These are phyloP conservation scores for Bretschneidera sinensis DNA, from an alignment of 345 rosid genomes.

Conservation along the genomic window DNA sequence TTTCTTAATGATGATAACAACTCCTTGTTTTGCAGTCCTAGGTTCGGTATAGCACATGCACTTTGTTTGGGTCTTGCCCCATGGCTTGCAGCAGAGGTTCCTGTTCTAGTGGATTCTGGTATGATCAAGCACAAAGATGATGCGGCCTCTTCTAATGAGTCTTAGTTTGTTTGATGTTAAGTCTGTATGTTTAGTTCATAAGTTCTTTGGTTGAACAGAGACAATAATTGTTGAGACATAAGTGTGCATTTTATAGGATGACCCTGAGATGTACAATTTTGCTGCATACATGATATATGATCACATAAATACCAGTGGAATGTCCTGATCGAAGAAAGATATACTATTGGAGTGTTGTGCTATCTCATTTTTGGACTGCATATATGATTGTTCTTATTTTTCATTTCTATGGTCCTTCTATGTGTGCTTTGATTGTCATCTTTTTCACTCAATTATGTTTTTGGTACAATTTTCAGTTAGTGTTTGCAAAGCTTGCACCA, in stretches of 20 bases:
- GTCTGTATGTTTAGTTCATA: not conserved
- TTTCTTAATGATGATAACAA: not conserved
- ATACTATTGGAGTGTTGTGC: too few species aligned
- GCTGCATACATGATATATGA: not conserved
- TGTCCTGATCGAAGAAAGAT: too few species aligned
- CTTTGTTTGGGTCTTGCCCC: slow-evolving; percentile 99
- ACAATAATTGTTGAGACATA: not conserved
- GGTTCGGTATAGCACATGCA: slow-evolving; percentile 96
- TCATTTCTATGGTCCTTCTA: too few species aligned
- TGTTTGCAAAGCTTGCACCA: too few species aligned
- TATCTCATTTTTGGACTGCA: too few species aligned
- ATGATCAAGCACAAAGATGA: slow-evolving; percentile 98
- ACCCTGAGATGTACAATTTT: not conserved
- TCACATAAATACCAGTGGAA: too few species aligned
- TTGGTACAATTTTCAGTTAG: too few species aligned
- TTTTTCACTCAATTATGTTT: too few species aligned
- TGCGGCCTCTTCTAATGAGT: slow-evolving; percentile 49
- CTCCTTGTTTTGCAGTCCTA: slow-evolving; percentile 50
- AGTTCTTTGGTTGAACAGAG: not conserved
- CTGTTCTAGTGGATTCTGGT: slow-evolving; percentile 91
- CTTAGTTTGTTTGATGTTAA: slow-evolving; percentile 29
- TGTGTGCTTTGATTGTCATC: too few species aligned
- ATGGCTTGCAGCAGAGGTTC: slow-evolving; percentile 98
- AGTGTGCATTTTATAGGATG: not conserved
- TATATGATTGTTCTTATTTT: too few species aligned